Conservation (phyloP, 2,329 filamentous ascomycete genomes). For the Aureobasidium subglaciale region DNA sequence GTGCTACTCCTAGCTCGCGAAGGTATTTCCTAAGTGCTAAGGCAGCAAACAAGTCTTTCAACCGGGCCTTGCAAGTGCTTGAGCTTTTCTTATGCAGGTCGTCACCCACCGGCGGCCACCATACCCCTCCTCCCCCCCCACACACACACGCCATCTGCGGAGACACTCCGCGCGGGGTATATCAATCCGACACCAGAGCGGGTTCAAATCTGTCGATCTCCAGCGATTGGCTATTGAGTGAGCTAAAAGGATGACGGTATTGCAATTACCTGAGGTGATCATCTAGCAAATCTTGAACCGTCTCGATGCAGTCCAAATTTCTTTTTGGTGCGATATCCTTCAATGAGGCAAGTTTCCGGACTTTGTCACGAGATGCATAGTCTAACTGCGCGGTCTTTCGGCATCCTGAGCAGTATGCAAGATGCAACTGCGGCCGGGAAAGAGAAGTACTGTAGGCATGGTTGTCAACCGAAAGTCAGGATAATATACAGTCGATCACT, state of each 20-base stretch:
- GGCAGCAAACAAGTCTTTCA: neutral
- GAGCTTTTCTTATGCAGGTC: neutral
- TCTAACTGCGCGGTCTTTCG: neutral
- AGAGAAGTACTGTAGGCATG: no score
- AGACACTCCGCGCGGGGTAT: neutral
- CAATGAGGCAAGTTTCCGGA: neutral
- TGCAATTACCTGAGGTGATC: no score
- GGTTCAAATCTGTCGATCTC: neutral
- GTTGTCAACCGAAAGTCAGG: neutral
- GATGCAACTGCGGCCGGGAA: neutral
- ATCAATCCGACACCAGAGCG: neutral
- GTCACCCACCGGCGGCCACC: neutral
- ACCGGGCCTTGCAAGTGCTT: neutral
- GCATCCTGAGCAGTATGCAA: neutral
- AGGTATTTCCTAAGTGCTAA: no score
- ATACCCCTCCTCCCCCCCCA: neutral
- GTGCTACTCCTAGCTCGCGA: no score
- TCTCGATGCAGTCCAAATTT: no score
- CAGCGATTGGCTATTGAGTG: no score
- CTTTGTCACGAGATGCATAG: neutral
- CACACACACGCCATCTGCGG: neutral
- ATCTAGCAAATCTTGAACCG: neutral
- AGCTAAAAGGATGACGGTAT: no score
- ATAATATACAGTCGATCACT: neutral
- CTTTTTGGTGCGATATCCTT: no score